Base-by-base conservation (phyloP, 768 basidiomycete species). In the Astraeus odoratus region DNA sequence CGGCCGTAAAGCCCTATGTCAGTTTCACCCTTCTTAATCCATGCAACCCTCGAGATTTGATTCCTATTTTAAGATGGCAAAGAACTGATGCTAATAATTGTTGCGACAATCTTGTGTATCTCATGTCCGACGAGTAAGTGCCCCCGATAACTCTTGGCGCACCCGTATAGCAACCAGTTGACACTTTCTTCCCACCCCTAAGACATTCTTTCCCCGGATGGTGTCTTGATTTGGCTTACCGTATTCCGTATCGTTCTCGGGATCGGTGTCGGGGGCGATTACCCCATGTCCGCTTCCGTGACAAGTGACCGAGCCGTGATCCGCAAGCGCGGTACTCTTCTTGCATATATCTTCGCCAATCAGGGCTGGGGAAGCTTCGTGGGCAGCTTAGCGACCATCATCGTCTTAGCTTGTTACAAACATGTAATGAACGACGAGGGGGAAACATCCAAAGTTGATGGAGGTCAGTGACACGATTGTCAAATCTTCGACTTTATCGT, bases 221-320 rank as follows among this genome's bases (percentile, higher is more conserved):
- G 60, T 22, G 68, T 61, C 19, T 69, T 87, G 39, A 76, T 86
- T 51, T 88, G 81, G 59, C 70, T 89, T 12, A 69, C 69, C 13
- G 53, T 81, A 3, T 87, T 76, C 56, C 81, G 87, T 10, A 81
- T 88, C 42, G 54, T 89, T 6, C 76, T 89, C 27, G 87, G 87
- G 0, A 65, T 90, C 15, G 87, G 86, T 19, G 78, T 89, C 1
- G 87, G 85, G 13, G 86, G 83, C 2, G 87, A 87, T 59, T 86
- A 86, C 56, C 83, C 85, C 2, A 82, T 87, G 83, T 78, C 75
- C 9, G 83, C 85, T 0, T 76, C 76, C 8, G 68, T 86, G 46
- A 76, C 81, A 9, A 76, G 76, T 5, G 86, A 89, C 53, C 73
- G 83, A 12, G 72, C 84, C 5, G 74, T 74, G 50, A 57, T 86